Percentiles rank a stretch among this genome's conserved stretches.
phyloP scores from a whole-genome alignment of 2,329 filamentous ascomycete genomes.

The Alternaria conjuncta region DNA sequence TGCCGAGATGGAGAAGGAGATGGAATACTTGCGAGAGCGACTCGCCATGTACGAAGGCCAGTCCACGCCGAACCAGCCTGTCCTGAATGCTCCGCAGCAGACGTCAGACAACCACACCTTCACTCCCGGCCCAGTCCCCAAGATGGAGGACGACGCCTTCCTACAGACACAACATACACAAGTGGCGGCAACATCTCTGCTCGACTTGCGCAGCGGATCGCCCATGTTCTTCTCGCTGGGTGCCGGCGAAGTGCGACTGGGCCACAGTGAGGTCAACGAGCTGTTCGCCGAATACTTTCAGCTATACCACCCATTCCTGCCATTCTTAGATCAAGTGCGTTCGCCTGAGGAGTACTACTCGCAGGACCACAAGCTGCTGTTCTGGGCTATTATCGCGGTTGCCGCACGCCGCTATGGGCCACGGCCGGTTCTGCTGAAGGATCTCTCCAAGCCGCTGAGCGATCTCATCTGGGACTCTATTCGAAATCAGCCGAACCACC shows the following conservation, averaged over 20 bases:
- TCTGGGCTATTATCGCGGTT: conserved; percentile 82
- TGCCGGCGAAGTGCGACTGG: conserved; percentile 53
- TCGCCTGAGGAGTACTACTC: conserved; percentile 75
- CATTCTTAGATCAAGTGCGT: conserved; percentile 72
- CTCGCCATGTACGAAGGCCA: conserved; percentile 67
- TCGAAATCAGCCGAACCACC: conserved; percentile 78
- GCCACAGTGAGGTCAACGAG: conserved; percentile 53
- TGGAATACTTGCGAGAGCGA: conserved; percentile 65
- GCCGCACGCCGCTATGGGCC: conserved; percentile 73
- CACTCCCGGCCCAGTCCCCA: conserved; percentile 24
- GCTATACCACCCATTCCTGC: conserved; percentile 78
- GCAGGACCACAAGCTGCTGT: conserved; percentile 78
- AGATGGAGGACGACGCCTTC: conserved; percentile 44
- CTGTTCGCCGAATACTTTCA: conserved; percentile 78
- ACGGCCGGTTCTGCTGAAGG: conserved; percentile 69
- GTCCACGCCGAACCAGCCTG: conserved; percentile 38
- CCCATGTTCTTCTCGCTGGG: conserved; percentile 66
- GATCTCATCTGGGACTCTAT: conserved; percentile 79
- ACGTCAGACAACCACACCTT: conserved; percentile 32
- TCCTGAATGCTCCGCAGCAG: conserved; percentile 33
- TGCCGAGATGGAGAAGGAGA: conserved; percentile 85
- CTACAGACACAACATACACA: conserved; percentile 46
- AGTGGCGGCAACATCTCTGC: conserved; percentile 48
- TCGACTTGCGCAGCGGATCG: conserved; percentile 56
- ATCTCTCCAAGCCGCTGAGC: conserved; percentile 70